Evolutionary conservation across 345 rosid genomes (phyloP), one percentile per base, ranked within the genome.

Genomic region (Odontarrhena argentea): DNA sequence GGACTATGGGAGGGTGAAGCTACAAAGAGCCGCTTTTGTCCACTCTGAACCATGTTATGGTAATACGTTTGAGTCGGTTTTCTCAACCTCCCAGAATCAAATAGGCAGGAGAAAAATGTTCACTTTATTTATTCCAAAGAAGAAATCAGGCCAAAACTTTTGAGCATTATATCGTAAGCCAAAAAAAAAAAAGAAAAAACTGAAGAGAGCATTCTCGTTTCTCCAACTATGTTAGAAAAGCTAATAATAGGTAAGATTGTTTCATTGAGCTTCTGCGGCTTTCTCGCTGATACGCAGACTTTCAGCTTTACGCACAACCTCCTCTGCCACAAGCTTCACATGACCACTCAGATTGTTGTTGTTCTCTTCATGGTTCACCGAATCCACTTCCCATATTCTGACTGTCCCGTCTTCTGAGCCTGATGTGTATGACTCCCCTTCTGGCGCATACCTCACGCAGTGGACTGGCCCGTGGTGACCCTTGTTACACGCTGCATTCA

Each of bases 381-480:
- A 79, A 8, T 80, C 81, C 14, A 78, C 78, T 62, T 76, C 78
- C 89, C 83, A 86, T 76, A 83, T 85, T 79, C 86, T 71, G 62
- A 82, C 79, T 0, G 80, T 95, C 67, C 99, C 98, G 10, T 95
- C 99, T 83, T 95, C 99, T 0, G 99, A 95, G 44, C 99, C 99
- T 3, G 99, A 91, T 7, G 94, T 94, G 74, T 91, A 91, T 12
- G 98, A 91, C 76, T 87, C 96, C 58, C 97, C 99, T 53, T 84
- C 99, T 5, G 98, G 98, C 0, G 97, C 83, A 77, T 88, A 95
- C 36, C 97, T 87, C 53, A 91, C 80, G 8, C 97, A 95, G 55
- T 95, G 98, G 42, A 95, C 91, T 57, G 98, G 96, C 71, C 99
- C 99, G 36, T 91, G 99, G 77, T 95, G 99, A 66, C 99, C 99